Percentiles rank a stretch among this genome's conserved stretches.
Evolutionary conservation across 345 rosid genomes (phyloP).

Genomic region (Aquilaria yunnanensis): DNA sequence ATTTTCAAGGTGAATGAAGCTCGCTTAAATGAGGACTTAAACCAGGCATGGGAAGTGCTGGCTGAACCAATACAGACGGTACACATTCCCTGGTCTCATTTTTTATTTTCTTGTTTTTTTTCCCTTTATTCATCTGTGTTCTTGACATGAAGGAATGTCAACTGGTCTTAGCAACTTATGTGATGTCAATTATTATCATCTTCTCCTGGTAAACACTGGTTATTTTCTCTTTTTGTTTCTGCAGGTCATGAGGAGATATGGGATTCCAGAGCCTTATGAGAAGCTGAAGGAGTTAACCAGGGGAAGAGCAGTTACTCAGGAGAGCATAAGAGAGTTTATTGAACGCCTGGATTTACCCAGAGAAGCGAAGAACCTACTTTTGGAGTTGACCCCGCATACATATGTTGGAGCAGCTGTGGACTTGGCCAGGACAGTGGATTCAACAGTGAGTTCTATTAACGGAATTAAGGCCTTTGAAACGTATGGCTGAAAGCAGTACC

Average conservation of each 20-base stretch:
- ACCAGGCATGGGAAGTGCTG: slow-evolving; percentile 90
- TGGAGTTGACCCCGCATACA: slow-evolving; percentile 64
- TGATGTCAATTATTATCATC: background rate
- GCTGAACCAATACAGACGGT: slow-evolving; percentile 97
- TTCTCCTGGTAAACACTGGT: background rate
- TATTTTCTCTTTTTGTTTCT: background rate
- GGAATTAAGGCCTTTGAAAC: slow-evolving; percentile 19
- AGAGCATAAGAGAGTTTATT: slow-evolving; percentile 65
- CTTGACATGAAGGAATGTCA: background rate
- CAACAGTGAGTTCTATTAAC: slow-evolving; percentile 27
- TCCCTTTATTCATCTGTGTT: slow-evolving; percentile 4
- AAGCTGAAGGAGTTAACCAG: slow-evolving; percentile 88
- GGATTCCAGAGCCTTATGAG: slow-evolving; percentile 93
- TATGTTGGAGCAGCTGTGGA: slow-evolving; percentile 77
- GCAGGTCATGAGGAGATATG: slow-evolving; percentile 89
- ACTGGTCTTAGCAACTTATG: background rate
- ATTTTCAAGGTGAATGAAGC: slow-evolving; percentile 70
- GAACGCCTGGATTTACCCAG: slow-evolving; percentile 60
- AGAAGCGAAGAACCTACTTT: slow-evolving; percentile 58
- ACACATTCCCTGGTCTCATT: slow-evolving; percentile 18
- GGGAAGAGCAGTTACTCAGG: slow-evolving; percentile 77
- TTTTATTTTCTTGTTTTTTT: background rate
- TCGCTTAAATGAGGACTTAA: slow-evolving; percentile 67
- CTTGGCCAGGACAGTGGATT: slow-evolving; percentile 48
- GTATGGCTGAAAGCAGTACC: slow-evolving; percentile 5